Evolutionary conservation across 106 monocot species (phyloP).

Genomic region (Phalaenopsis aphrodite): DNA sequence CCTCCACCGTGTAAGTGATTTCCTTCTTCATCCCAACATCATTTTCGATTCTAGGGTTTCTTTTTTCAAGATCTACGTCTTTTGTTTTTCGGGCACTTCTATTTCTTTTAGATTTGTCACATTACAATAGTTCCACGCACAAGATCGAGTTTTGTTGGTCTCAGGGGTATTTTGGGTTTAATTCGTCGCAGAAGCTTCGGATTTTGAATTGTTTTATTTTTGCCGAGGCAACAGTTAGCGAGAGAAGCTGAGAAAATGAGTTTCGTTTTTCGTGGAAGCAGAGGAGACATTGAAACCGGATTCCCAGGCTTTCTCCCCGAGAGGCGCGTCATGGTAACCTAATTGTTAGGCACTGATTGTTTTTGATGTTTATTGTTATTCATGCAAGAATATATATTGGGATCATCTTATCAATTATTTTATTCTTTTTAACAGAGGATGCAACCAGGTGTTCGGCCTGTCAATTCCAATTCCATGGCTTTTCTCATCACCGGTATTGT

Average conservation of each 20-base stretch:
- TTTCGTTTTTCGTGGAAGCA: slow-evolving; percentile 46
- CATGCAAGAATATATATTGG: background rate
- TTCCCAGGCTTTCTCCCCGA: slow-evolving; percentile 41
- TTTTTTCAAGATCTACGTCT: background rate
- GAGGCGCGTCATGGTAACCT: slow-evolving; percentile 34
- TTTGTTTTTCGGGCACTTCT: background rate
- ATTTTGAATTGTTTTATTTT: background rate
- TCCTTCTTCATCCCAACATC: background rate
- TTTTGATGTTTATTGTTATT: background rate
- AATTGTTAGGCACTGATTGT: background rate
- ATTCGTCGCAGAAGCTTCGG: background rate
- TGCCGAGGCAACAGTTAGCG: background rate
- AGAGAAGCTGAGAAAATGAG: slow-evolving; percentile 28
- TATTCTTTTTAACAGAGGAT: slow-evolving; percentile 19
- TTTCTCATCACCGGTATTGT: slow-evolving; percentile 47
- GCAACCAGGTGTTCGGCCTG: slow-evolving; percentile 34
- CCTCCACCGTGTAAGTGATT: background rate
- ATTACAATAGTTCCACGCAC: background rate
- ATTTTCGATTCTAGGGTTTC: slow-evolving; percentile 1
- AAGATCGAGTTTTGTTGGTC: background rate
- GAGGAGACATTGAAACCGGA: slow-evolving; percentile 35
- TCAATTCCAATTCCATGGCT: slow-evolving; percentile 48
- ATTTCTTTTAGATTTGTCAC: background rate
- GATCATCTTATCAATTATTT: background rate
- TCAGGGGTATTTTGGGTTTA: background rate